Evolutionary conservation across 345 rosid genomes (phyloP).

Genomic region (Combretum micranthum): DNA sequence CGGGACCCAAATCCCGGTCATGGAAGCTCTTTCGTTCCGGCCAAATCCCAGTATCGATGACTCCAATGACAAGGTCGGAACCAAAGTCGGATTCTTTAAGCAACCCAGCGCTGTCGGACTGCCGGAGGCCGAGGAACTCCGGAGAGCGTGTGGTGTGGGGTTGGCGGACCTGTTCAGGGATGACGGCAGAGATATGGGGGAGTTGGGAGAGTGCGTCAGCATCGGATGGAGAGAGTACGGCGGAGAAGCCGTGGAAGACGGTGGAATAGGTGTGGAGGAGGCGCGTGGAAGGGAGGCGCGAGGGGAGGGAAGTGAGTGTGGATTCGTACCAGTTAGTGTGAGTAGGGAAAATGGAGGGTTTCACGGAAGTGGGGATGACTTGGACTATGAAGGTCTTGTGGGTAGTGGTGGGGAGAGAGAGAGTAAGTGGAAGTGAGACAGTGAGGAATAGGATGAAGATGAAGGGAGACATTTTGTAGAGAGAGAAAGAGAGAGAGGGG

Average conservation of each 20-base stretch:
- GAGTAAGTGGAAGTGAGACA: not conserved
- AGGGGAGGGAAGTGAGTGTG: conserved; percentile 29
- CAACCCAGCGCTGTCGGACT: conserved; percentile 60
- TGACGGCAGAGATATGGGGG: conserved; percentile 53
- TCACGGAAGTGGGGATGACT: conserved; percentile 42
- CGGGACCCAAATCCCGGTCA: conserved; percentile 64
- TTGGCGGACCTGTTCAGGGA: conserved; percentile 69
- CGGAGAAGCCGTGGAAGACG: conserved; percentile 94
- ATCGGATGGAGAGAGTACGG: conserved; percentile 41
- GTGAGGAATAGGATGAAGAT: not conserved
- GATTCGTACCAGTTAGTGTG: conserved; percentile 88
- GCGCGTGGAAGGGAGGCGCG: conserved; percentile 19
- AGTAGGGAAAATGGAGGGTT: conserved; percentile 79
- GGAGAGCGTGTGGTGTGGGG: conserved; percentile 91
- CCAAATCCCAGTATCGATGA: conserved; percentile 90
- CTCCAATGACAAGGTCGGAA: conserved; percentile 88
- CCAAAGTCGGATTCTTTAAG: conserved; percentile 85
- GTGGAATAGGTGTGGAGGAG: conserved; percentile 80
- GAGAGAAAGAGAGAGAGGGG: not conserved
- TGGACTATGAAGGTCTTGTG: conserved; percentile 44
- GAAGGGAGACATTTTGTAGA: not conserved
- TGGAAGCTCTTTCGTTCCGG: conserved; percentile 84
- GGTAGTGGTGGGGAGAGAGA: conserved; percentile 8
- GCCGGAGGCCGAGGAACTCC: conserved; percentile 68
- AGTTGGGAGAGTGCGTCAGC: conserved; percentile 34